Conservation (phyloP, 345 rosid species). For the Durio zibethinus region DNA sequence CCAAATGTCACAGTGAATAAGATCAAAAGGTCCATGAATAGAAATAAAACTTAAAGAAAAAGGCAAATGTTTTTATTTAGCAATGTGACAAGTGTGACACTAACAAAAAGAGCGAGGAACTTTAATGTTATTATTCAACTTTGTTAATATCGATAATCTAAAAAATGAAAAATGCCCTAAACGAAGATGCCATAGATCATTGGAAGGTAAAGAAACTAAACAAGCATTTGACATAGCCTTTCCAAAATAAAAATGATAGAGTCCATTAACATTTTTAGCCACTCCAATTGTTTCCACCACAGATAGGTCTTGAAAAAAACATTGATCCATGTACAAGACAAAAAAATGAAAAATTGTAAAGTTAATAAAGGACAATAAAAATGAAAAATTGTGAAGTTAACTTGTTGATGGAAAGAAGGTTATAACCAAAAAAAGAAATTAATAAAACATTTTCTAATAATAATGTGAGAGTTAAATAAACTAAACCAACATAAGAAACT, state of each 20-base stretch:
- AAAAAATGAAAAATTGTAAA: too few relatives aligned
- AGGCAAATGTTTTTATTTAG: not conserved
- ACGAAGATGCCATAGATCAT: not conserved
- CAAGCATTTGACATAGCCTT: too few relatives aligned
- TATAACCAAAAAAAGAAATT: not conserved
- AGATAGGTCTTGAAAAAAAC: not conserved
- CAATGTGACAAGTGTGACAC: not conserved
- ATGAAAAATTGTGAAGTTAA: not conserved
- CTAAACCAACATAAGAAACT: not conserved
- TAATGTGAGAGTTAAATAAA: not conserved
- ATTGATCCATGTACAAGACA: too few relatives aligned
- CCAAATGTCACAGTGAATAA: slow-evolving; percentile 10
- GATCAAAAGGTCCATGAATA: not conserved
- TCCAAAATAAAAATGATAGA: not conserved
- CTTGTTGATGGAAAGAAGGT: not conserved
- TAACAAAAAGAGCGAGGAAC: not conserved
- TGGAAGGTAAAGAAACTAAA: not conserved
- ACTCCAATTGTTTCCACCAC: not conserved
- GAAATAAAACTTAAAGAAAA: not conserved
- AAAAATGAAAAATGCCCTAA: not conserved
- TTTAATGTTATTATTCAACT: not conserved
- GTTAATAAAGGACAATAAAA: not conserved
- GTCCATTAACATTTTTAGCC: not conserved
- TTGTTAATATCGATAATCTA: not conserved
- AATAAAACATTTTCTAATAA: not conserved